Evolutionary conservation across 1,139 yeast species (phyloP).

Genomic region (Insectozyma bohioensis): DNA sequence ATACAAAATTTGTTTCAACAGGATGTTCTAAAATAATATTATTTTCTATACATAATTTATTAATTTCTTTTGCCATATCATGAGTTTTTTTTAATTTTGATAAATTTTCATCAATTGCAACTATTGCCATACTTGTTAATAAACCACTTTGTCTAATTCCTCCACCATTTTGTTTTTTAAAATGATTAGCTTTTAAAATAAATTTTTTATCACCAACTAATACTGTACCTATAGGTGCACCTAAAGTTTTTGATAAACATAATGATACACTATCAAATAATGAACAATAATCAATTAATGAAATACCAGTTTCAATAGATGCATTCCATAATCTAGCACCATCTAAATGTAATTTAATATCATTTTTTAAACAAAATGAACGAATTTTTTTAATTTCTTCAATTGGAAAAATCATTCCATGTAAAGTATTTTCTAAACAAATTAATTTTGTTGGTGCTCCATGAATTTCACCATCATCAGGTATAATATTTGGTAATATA

Average conservation of each 20-base stretch:
- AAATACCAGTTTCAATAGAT: constrained; percentile 39
- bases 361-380: constrained; percentile 33
- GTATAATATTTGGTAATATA: constrained; percentile 36
- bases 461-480: constrained; percentile 50
- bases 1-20: constrained; percentile 43
- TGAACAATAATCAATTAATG: constrained; percentile 38
- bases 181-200: constrained; percentile 45
- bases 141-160: constrained; percentile 49
- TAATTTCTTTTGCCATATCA: constrained; percentile 53
- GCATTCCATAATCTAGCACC: constrained; percentile 53
- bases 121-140: constrained; percentile 40
- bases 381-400: constrained; percentile 42
- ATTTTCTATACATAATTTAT: constrained; percentile 36
- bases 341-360: constrained; percentile 41
- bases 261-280: constrained; percentile 46
- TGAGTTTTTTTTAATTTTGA: constrained; percentile 48
- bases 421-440: constrained; percentile 46
- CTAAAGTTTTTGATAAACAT: constrained; percentile 46
- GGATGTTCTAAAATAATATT: constrained; percentile 38
- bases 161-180: constrained; percentile 48
- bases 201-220: constrained; percentile 34
- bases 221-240: constrained; percentile 49
- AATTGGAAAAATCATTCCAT: constrained; percentile 44
- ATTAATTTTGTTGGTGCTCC: constrained; percentile 48
- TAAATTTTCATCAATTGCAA: constrained; percentile 41